These are phyloP conservation scores for Penicillium cinerascens DNA, from an alignment of 495 filamentous ascomycete genomes.

Conservation along the genomic window DNA sequence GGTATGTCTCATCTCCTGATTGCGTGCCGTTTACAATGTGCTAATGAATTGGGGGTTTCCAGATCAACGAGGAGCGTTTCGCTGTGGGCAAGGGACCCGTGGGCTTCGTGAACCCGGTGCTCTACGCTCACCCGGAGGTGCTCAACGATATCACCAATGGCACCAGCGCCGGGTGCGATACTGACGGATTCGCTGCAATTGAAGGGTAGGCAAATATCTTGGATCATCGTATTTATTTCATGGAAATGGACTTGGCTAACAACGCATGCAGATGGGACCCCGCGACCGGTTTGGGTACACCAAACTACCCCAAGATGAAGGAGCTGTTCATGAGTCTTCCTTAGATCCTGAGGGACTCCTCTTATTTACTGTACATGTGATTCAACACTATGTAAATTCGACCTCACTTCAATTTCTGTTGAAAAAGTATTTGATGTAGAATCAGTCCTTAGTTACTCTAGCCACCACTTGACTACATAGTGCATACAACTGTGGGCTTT, in stretches of 20 bases:
- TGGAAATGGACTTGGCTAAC: not conserved
- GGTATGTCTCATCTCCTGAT: constrained; percentile 7
- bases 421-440: no score
- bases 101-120: constrained; percentile 51
- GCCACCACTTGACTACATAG: no score
- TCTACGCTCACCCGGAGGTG: constrained; percentile 45
- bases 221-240: no score
- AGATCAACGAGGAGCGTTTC: constrained; percentile 49
- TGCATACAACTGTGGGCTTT: no score
- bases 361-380: not conserved
- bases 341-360: constrained; percentile 1
- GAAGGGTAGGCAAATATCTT: constrained; percentile 26
- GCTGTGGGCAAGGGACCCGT: constrained; percentile 43
- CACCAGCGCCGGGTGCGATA: constrained; percentile 45
- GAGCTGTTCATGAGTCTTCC: constrained; percentile 35
- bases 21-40: not conserved
- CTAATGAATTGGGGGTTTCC: not conserved
- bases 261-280: constrained; percentile 44
- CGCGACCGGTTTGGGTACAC: constrained; percentile 52
- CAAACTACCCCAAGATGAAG: constrained; percentile 49
- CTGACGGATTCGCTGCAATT: constrained; percentile 47
- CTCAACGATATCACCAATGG: constrained; percentile 51
- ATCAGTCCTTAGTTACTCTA: no score
- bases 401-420: not conserved
- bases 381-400: not conserved